Conservation (phyloP, 192 early-diverging fungal species). For the Coemansia sp. region DNA sequence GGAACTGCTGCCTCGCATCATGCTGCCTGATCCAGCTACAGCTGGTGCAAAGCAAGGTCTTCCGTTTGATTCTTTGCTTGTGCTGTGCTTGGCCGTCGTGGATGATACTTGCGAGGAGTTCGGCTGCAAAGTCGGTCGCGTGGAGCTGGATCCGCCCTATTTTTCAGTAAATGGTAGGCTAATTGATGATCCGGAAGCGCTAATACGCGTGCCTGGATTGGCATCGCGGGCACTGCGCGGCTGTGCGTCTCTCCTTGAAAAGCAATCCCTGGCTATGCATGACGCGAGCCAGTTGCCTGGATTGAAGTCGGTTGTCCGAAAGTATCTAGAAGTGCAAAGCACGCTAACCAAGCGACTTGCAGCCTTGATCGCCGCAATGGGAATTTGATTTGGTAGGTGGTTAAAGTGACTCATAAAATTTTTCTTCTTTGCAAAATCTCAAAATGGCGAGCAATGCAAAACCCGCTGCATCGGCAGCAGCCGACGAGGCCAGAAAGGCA, state of each 20-base stretch:
- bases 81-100: slow-evolving; percentile 24
- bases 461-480: background rate
- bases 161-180: slow-evolving; percentile 13
- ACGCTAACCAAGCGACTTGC: no score
- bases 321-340: no score
- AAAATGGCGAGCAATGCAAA: no score
- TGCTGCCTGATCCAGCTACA: slow-evolving; percentile 15
- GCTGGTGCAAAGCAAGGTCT: background rate
- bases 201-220: slow-evolving; percentile 20
- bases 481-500: slow-evolving; percentile 3
- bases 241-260: slow-evolving; percentile 2
- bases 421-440: no score
- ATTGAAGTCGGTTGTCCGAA: no score
- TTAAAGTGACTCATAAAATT: no score
- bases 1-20: slow-evolving; percentile 13
- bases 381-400: no score
- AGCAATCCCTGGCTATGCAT: slow-evolving; percentile 3
- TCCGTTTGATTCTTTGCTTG: slow-evolving; percentile 5
- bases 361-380: no score
- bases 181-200: slow-evolving; percentile 23
- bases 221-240: background rate
- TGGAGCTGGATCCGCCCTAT: slow-evolving; percentile 10
- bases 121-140: slow-evolving; percentile 6
- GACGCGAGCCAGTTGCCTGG: background rate
- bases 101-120: slow-evolving; percentile 23